Conservation (phyloP, 1,139 yeast genomes). For the Protomyces pachydermus region DNA sequence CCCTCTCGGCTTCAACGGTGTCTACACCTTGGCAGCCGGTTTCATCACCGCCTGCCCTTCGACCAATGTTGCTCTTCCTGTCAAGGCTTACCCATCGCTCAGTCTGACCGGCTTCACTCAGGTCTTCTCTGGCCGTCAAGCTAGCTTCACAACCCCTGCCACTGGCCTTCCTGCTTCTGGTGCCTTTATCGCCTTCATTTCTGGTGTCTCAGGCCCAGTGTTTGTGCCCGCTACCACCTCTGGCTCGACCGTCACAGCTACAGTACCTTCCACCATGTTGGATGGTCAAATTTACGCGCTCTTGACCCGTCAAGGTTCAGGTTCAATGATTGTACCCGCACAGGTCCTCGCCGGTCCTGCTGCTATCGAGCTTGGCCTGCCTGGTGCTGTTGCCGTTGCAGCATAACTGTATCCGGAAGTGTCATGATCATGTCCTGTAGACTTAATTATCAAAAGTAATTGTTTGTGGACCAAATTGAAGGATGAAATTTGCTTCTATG, state of each 20-base stretch:
- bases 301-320: constrained; percentile 24
- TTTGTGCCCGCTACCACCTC: constrained; percentile 20
- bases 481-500: no score
- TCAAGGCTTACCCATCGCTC: constrained; percentile 31
- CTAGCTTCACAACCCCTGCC: constrained; percentile 23
- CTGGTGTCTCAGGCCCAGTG: constrained; percentile 25
- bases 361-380: constrained; percentile 28
- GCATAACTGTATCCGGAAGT: not conserved
- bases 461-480: not conserved
- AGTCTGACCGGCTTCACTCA: constrained; percentile 32
- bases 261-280: constrained; percentile 25
- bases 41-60: constrained; percentile 31
- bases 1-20: constrained; percentile 24
- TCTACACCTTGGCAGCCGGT: constrained; percentile 26
- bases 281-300: constrained; percentile 31
- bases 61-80: constrained; percentile 30
- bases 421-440: not conserved
- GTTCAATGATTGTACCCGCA: constrained; percentile 22
- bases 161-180: constrained; percentile 1
- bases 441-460: not conserved
- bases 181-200: constrained; percentile 28
- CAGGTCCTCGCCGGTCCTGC: constrained; percentile 31
- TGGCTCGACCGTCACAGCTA: constrained; percentile 17
- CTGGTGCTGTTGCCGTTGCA: constrained; percentile 17
- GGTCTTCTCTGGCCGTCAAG: constrained; percentile 35